Conservation (phyloP, 2,329 filamentous ascomycete genomes). For the Monosporascus sp. region DNA sequence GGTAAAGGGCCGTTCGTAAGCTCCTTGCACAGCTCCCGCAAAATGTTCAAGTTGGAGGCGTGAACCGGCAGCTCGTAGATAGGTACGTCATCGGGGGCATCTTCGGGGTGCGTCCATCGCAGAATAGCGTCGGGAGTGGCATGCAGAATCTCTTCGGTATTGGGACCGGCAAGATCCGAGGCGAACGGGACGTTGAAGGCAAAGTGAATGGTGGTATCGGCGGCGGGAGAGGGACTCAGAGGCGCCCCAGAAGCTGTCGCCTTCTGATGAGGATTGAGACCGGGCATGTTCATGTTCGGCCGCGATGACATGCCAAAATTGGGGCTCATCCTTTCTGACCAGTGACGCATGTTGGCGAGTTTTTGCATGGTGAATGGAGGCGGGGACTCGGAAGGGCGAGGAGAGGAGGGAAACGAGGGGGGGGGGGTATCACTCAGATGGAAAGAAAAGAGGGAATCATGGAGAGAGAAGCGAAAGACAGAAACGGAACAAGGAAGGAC, state of each 20-base stretch:
- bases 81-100: conserved; percentile 76
- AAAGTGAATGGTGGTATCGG: conserved; percentile 78
- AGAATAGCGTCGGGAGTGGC: conserved; percentile 82
- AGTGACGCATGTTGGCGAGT: conserved; percentile 67
- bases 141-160: conserved; percentile 91
- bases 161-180: conserved; percentile 84
- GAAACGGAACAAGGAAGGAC: conserved; percentile 12
- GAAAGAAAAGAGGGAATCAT: conserved; percentile 9
- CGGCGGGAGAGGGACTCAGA: conserved; percentile 62
- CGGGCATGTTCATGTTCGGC: conserved; percentile 51
- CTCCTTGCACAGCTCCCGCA: conserved; percentile 76
- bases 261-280: conserved; percentile 54
- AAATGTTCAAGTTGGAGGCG: conserved; percentile 73
- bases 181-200: conserved; percentile 97
- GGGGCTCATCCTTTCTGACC: conserved; percentile 65
- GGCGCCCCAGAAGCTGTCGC: conserved; percentile 45
- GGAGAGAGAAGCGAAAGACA: conserved; percentile 7
- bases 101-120: conserved; percentile 89
- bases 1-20: conserved; percentile 67
- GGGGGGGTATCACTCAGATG: conserved; percentile 17
- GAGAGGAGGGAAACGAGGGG: conserved; percentile 8
- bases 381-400: conserved; percentile 2
- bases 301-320: conserved; percentile 59
- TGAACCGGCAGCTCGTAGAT: conserved; percentile 91
- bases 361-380: conserved; percentile 57